Base-by-base conservation (phyloP, 2,329 filamentous ascomycete genomes). In the Colletotrichum liaoningense region DNA sequence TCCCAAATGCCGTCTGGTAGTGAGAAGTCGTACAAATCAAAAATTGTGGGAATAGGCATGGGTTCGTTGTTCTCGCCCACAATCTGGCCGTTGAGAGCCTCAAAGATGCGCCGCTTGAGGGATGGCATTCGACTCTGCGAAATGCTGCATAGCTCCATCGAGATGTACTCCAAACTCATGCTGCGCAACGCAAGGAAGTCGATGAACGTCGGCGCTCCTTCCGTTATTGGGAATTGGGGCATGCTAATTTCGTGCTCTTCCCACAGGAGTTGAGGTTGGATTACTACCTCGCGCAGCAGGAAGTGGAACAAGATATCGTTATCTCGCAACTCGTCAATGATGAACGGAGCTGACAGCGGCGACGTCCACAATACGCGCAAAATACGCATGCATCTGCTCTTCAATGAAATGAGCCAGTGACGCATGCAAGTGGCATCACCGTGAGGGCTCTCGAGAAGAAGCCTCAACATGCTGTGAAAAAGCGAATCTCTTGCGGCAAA, bases 1-100 rank as follows among this genome's bases (percentile, higher is more conserved):
- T 85, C 81, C 85, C 89, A 90, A n/a, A 85, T 79, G 19, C 82
- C 85, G 58, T 87, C 87, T 24, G 86, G 80, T 2, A 88, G 82
- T 73, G 97, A 89, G 78, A 98, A 98, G 83, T 99, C 97, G 78
- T 97, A 97, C 26, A 98, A 88, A 76, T 98, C 95, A 79, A 98
- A 98, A 7, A 98, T 89, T 4, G 93, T 95, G 1, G 93, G 89
- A 71, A 95, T 93, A 33, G 87, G 84, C 49, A 93, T 85, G 5
- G 91, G 86, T 67, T 94, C 90, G 60, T 93, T 92, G 72, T 90
- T 90, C 16, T 93, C 89, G 22, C 91, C 85, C 12, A 90, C 87
- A 8, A 94, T 91, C 55, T 93, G 91, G 5, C 97, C 97, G 56
- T 95, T 90, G n/a, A 98, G 85, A 0, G 94, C 90, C 73, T 92